Conservation (phyloP, 2,329 filamentous ascomycete species). For the Lasiodiplodia sp. region DNA sequence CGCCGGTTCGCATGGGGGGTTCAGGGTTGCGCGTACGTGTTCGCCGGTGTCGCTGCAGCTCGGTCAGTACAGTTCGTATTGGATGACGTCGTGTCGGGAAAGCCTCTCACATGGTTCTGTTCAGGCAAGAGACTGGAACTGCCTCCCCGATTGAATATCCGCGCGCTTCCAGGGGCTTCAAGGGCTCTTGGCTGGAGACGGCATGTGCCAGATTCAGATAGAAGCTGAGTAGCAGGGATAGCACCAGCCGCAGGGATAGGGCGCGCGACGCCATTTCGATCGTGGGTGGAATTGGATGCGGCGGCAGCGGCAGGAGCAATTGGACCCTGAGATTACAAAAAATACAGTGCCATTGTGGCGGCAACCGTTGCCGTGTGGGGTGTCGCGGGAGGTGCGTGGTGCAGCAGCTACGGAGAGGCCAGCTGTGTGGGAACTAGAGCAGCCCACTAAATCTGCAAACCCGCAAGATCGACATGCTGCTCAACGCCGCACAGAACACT, state of each 20-base stretch:
- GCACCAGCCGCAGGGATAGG: constrained; percentile 29
- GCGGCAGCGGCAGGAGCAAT: neutral
- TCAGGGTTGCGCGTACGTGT: constrained; percentile 60
- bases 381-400: constrained; percentile 16
- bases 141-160: constrained; percentile 58
- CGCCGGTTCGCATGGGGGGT: neutral
- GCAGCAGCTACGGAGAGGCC: constrained; percentile 27
- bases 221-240: constrained; percentile 40
- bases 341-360: constrained; percentile 26
- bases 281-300: neutral
- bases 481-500: neutral
- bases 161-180: constrained; percentile 43
- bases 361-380: constrained; percentile 23
- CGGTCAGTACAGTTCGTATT: constrained; percentile 3
- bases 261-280: constrained; percentile 21
- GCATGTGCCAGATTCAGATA: constrained; percentile 47
- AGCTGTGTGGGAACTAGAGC: constrained; percentile 10
- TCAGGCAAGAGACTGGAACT: constrained; percentile 61
- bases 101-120: constrained; percentile 57
- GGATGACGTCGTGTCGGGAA: constrained; percentile 16
- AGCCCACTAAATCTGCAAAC: constrained; percentile 23
- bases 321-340: constrained; percentile 15
- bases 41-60: constrained; percentile 80
- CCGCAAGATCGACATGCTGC: constrained; percentile 21
- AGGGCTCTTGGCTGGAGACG: constrained; percentile 51